Percentiles rank a stretch among this genome's conserved stretches.
phyloP scores from a whole-genome alignment of 345 rosid genomes.

The sweet orange (Citrus sinensis) region DVS_A1.0 CM039163.1:24935001-24935500 shows the following conservation, averaged over 20 bases:
- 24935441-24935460: not conserved
- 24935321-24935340: constrained; percentile 1
- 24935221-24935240: constrained; percentile 85
- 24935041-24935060: constrained; percentile 82
- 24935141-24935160: no score
- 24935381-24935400: not conserved
- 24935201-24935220: constrained; percentile 77
- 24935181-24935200: constrained; percentile 53
- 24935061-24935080: not conserved
- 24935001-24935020: constrained; percentile 96
- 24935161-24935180: constrained; percentile 49
- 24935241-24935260: constrained; percentile 84
- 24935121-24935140: not conserved
- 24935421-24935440: not conserved
- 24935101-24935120: not conserved
- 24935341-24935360: not conserved
- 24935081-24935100: not conserved
- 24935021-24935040: constrained; percentile 97
- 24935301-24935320: constrained; percentile 38
- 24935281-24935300: constrained; percentile 82
- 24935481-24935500: not conserved
- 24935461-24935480: not conserved
- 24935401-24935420: no score
- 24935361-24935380: not conserved
- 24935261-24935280: constrained; percentile 91